phyloP scores from a whole-genome alignment of 495 filamentous ascomycete genomes.

The Trichocladium antarcticum region DNA sequence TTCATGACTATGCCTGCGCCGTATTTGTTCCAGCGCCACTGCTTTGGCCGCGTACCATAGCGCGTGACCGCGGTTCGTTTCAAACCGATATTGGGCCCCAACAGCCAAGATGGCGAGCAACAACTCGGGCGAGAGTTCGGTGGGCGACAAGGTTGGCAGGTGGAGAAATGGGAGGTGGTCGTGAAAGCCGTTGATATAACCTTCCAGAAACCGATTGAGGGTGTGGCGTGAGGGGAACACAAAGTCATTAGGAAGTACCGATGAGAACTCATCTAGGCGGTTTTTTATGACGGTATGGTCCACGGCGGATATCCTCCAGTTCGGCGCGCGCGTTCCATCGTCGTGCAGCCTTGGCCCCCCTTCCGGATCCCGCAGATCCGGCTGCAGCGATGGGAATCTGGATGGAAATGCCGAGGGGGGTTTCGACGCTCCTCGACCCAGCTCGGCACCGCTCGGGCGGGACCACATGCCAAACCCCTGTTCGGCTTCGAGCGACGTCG shows the following conservation, averaged over 20 bases:
- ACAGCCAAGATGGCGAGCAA: constrained; percentile 53
- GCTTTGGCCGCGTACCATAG: constrained; percentile 57
- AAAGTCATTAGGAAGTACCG: constrained; percentile 55
- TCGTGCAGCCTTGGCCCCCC: constrained; percentile 31
- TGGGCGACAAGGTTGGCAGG: constrained; percentile 48
- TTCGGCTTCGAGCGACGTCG: constrained; percentile 39
- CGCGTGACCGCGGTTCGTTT: constrained; percentile 54
- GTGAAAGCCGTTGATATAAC: constrained; percentile 57
- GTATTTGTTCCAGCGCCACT: constrained; percentile 43
- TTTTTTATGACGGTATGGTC: constrained; percentile 53
- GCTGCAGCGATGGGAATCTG: constrained; percentile 55
- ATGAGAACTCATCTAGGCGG: constrained; percentile 54
- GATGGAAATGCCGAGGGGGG: constrained; percentile 58
- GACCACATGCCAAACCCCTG: constrained; percentile 37
- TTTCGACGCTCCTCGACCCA: constrained; percentile 35
- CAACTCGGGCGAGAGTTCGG: constrained; percentile 46
- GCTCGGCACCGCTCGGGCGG: constrained; percentile 25
- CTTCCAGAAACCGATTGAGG: constrained; percentile 52
- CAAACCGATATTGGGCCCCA: constrained; percentile 60
- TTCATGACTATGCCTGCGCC: constrained; percentile 41
- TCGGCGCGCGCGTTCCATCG: constrained; percentile 33
- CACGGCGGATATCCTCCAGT: constrained; percentile 54
- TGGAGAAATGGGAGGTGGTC: constrained; percentile 61
- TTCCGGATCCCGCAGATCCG: constrained; percentile 51
- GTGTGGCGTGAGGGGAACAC: constrained; percentile 54